These are phyloP conservation scores for Polyplosphaeria fusca DNA, from an alignment of 495 filamentous ascomycete species.

Conservation along the genomic window DNA sequence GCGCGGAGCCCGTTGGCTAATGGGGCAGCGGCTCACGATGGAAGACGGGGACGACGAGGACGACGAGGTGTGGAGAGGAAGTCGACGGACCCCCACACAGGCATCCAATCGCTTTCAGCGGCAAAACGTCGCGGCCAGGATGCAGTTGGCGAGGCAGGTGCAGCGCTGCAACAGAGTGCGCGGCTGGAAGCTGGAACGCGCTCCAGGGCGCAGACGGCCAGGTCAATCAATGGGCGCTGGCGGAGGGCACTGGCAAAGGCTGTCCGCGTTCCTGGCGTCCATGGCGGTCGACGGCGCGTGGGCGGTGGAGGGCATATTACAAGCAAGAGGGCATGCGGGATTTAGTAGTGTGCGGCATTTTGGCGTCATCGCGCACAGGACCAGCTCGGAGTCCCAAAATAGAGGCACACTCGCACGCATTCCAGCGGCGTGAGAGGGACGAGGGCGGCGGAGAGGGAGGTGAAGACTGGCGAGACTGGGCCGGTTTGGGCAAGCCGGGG, in stretches of 20 bases:
- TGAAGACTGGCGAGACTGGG: neutral
- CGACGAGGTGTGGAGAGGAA: neutral
- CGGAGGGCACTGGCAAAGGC: neutral
- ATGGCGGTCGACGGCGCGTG: too few species aligned
- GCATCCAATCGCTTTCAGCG: conserved; percentile 25
- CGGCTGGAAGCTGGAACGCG: conserved; percentile 1
- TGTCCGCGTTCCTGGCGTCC: too few species aligned
- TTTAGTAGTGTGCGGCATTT: conserved; percentile 19
- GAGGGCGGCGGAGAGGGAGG: neutral
- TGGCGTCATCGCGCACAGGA: conserved; percentile 12
- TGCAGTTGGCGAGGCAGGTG: conserved; percentile 15
- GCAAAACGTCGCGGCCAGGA: conserved; percentile 23
- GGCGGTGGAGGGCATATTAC: too few species aligned
- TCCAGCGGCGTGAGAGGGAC: neutral
- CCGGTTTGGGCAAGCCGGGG: conserved; percentile 11
- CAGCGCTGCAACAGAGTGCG: conserved; percentile 15
- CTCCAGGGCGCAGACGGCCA: neutral
- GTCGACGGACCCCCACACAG: conserved; percentile 24
- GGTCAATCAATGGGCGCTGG: neutral
- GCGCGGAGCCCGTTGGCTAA: neutral
- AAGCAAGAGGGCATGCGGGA: neutral
- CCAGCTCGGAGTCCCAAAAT: neutral
- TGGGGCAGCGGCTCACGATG: conserved; percentile 3
- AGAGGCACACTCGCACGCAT: neutral
- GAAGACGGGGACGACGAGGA: neutral